Conservation (phyloP, 73 alveolate genomes). For the Durusdinium trenchii region DNA sequence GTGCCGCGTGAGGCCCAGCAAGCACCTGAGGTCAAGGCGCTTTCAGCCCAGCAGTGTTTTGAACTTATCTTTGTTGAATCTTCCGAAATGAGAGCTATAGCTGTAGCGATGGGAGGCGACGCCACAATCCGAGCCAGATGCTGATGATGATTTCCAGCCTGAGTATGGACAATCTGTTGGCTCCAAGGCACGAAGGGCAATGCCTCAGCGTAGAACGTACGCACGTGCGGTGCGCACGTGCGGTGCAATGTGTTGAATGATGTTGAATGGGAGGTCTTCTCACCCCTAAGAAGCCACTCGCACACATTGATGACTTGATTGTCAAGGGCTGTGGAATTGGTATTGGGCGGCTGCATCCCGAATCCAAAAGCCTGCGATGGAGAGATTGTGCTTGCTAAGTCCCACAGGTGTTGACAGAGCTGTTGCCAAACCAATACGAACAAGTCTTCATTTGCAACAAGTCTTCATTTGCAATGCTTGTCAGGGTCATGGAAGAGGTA, state of each 20-base stretch:
- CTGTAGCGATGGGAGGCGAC: not conserved
- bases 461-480: not conserved
- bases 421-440: not conserved
- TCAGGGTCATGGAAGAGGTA: conserved; percentile 94
- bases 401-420: not conserved
- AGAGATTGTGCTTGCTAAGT: not conserved
- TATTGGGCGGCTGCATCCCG: not conserved
- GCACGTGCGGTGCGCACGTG: too few relatives aligned
- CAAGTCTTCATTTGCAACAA: not conserved
- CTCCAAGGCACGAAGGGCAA: conserved; percentile 45
- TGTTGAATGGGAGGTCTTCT: too few relatives aligned
- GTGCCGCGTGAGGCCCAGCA: too few relatives aligned
- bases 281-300: too few relatives aligned
- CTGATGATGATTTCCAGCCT: conserved; percentile 30
- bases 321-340: too few relatives aligned
- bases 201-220: too few relatives aligned
- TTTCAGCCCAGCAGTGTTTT: too few relatives aligned
- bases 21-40: too few relatives aligned
- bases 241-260: too few relatives aligned
- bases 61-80: too few relatives aligned
- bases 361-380: not conserved
- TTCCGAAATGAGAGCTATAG: too few relatives aligned
- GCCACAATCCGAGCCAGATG: not conserved
- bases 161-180: conserved; percentile 85
- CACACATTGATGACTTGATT: too few relatives aligned